A percentile compares a stretch with the other conserved stretches of the same genome.
Conservation (phyloP, 2,329 filamentous ascomycete genomes). For the Aspergillus piperis region DNA sequence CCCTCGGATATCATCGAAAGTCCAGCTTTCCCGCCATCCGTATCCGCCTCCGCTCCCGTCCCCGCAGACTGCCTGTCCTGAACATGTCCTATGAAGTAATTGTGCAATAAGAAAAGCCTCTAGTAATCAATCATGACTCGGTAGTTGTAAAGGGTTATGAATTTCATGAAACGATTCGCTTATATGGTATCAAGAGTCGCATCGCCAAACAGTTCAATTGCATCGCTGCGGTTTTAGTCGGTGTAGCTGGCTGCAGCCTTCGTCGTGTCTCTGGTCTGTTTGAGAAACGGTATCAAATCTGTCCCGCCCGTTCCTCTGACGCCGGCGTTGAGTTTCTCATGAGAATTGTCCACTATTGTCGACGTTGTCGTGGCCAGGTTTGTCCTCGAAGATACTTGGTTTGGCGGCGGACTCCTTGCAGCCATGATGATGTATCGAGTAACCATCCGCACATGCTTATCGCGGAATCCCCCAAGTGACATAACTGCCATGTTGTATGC, state of each 20-base stretch:
- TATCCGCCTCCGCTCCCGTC: slow-evolving; percentile 19
- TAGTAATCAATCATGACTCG: too few relatives aligned
- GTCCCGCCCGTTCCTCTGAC: slow-evolving; percentile 56
- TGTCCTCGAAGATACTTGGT: slow-evolving; percentile 23
- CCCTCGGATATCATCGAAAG: neutral
- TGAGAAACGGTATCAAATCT: slow-evolving; percentile 55
- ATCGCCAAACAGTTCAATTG: neutral
- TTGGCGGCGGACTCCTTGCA: slow-evolving; percentile 26
- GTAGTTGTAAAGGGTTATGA: too few relatives aligned
- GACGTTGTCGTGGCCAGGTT: slow-evolving; percentile 52
- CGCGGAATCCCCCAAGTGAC: slow-evolving; percentile 50
- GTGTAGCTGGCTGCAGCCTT: slow-evolving; percentile 40
- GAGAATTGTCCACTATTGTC: slow-evolving; percentile 31
- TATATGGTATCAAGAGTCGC: neutral
- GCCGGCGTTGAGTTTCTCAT: slow-evolving; percentile 36
- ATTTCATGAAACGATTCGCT: neutral
- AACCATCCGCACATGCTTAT: slow-evolving; percentile 56
- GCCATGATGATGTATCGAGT: slow-evolving; percentile 56
- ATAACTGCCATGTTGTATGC: slow-evolving; percentile 52
- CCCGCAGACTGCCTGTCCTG: neutral
- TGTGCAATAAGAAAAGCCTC: neutral
- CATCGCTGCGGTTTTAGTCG: slow-evolving; percentile 12
- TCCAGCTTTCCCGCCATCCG: slow-evolving; percentile 3
- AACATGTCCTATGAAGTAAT: neutral
- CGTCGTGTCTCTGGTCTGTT: slow-evolving; percentile 55